These are phyloP conservation scores for Tricholoma matsutake DNA, from an alignment of 768 basidiomycete genomes.

Conservation along the genomic window DNA sequence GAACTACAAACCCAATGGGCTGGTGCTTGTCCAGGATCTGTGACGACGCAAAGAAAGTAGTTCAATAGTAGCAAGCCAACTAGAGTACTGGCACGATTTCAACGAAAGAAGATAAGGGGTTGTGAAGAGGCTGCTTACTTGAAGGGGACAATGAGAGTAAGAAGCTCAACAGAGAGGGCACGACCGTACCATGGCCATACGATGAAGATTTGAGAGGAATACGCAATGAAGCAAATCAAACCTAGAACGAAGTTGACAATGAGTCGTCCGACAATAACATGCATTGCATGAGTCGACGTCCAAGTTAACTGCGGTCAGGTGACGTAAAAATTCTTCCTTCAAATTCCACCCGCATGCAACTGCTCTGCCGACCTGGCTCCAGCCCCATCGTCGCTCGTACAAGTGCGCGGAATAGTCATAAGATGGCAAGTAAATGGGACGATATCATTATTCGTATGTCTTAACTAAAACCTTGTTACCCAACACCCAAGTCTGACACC, in stretches of 20 bases:
- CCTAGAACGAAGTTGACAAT: conserved; percentile 66
- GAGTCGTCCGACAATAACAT: conserved; percentile 52
- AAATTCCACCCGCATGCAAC: background rate
- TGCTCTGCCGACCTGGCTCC: background rate
- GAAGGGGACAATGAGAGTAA: conserved; percentile 82
- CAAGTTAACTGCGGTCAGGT: background rate
- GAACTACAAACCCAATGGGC: conserved; percentile 60
- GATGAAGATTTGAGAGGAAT: conserved; percentile 85
- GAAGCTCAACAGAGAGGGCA: conserved; percentile 67
- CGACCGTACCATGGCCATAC: conserved; percentile 92
- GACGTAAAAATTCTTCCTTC: background rate
- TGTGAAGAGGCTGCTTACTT: conserved; percentile 54
- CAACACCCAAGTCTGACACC: background rate
- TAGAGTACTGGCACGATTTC: conserved; percentile 50
- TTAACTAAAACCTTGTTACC: background rate
- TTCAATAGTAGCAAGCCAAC: conserved; percentile 83
- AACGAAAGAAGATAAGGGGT: conserved; percentile 7
- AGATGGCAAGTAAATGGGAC: conserved; percentile 19
- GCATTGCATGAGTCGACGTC: conserved; percentile 23
- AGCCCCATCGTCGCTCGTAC: background rate
- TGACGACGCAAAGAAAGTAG: conserved; percentile 79
- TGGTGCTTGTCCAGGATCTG: conserved; percentile 86
- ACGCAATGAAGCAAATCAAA: conserved; percentile 84
- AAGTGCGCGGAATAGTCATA: background rate
- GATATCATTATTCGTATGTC: conserved; percentile 35